These are phyloP conservation scores for Millerozyma acaciae DNA, from an alignment of 805 yeast genomes.

Conservation along the genomic window DNA sequence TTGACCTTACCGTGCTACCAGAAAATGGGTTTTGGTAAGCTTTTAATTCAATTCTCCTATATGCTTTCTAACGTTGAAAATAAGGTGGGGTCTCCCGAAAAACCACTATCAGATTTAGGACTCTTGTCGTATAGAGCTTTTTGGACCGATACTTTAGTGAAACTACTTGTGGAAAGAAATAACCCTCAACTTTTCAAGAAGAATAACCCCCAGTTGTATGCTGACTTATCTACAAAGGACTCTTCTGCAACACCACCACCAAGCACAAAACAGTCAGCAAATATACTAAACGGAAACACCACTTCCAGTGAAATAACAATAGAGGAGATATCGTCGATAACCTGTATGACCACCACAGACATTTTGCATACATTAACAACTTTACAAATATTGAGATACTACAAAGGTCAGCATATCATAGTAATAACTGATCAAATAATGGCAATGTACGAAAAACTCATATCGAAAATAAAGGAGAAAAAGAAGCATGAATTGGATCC, in stretches of 20 bases:
- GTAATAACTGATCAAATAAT: constrained; percentile 82
- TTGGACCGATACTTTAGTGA: constrained; percentile 90
- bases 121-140: constrained; percentile 88
- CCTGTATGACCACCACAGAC: constrained; percentile 96
- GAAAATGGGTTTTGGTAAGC: constrained; percentile 88
- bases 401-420: constrained; percentile 90
- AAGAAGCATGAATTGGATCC: constrained; percentile 77
- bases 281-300: constrained; percentile 6
- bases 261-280: constrained; percentile 9
- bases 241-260: constrained; percentile 19
- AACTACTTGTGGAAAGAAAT: constrained; percentile 59
- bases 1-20: constrained; percentile 95
- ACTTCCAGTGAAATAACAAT: constrained; percentile 59
- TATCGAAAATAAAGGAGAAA: constrained; percentile 52
- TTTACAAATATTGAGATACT: constrained; percentile 81
- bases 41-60: constrained; percentile 89
- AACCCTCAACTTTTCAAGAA: constrained; percentile 35
- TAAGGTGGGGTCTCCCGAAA: constrained; percentile 95
- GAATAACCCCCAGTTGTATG: constrained; percentile 27
- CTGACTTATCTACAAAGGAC: constrained; percentile 35
- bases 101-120: constrained; percentile 94
- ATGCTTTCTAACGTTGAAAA: constrained; percentile 84
- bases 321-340: constrained; percentile 80
- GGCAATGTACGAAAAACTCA: constrained; percentile 65
- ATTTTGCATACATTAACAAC: constrained; percentile 91